phyloP scores from a whole-genome alignment of 1,284 basidiomycete genomes.

The Naganishia cerealis region DNA sequence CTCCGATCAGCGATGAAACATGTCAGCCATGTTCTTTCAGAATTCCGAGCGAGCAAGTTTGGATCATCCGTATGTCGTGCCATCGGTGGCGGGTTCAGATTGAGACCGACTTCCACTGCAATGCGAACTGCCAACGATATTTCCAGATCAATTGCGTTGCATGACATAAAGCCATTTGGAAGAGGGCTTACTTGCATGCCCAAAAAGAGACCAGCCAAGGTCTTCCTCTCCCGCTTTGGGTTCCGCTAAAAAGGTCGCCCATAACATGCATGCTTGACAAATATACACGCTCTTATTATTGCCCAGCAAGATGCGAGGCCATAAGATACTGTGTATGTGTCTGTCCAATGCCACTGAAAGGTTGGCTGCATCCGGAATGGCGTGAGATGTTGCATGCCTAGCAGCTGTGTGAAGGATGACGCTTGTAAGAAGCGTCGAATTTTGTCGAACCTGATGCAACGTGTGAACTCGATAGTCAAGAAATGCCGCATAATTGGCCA shows the following conservation, averaged over 20 bases:
- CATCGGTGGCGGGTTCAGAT: neutral
- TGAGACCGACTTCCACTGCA: constrained; percentile 27
- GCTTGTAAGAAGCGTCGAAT: constrained; percentile 18
- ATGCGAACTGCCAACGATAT: constrained; percentile 16
- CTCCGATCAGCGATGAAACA: constrained; percentile 30
- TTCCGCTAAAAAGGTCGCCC: constrained; percentile 26
- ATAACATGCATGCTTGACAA: constrained; percentile 28
- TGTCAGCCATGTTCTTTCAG: constrained; percentile 28
- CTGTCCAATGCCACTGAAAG: constrained; percentile 14
- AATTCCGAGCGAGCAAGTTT: constrained; percentile 4
- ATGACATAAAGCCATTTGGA: no score
- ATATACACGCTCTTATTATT: constrained; percentile 27
- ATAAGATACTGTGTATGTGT: constrained; percentile 24
- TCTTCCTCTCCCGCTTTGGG: constrained; percentile 25
- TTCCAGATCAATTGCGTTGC: neutral
- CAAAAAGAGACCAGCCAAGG: constrained; percentile 29
- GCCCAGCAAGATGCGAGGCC: constrained; percentile 12
- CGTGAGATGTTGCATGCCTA: constrained; percentile 14
- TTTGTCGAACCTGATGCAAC: constrained; percentile 7
- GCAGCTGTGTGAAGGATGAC: constrained; percentile 20
- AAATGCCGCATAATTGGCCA: constrained; percentile 25
- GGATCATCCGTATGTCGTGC: neutral
- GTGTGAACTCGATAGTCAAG: constrained; percentile 15
- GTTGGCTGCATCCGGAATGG: neutral
- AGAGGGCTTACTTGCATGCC: constrained; percentile 20